phyloP scores from a whole-genome alignment of 495 filamentous ascomycete genomes.

The Rhypophila decipiens region DNA sequence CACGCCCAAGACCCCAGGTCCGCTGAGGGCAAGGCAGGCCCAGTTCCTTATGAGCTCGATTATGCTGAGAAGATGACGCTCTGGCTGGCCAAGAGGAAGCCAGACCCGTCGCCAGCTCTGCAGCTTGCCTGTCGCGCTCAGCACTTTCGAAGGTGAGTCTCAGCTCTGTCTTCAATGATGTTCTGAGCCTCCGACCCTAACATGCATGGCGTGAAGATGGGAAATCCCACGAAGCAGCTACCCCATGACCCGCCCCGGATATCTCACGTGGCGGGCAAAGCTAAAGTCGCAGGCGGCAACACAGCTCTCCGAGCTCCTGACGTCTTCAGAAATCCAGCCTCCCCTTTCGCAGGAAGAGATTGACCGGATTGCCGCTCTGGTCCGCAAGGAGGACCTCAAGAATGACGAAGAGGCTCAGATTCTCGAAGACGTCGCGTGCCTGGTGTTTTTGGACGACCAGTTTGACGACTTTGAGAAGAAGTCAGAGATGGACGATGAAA shows the following conservation, averaged over 20 bases:
- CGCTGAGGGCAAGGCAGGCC: conserved; percentile 22
- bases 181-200: no score
- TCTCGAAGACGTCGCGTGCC: conserved; percentile 77
- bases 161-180: no score
- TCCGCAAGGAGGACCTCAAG: conserved; percentile 60
- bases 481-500: conserved; percentile 58
- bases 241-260: conserved; percentile 62
- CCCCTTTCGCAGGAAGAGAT: conserved; percentile 32
- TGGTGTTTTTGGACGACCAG: conserved; percentile 82
- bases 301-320: conserved; percentile 49
- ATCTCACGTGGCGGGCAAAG: conserved; percentile 66
- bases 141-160: conserved; percentile 51
- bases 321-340: conserved; percentile 29
- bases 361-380: conserved; percentile 50
- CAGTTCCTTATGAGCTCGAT: conserved; percentile 66
- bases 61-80: conserved; percentile 72
- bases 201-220: no score
- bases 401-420: conserved; percentile 60
- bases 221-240: conserved; percentile 66
- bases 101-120: conserved; percentile 55
- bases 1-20: conserved; percentile 61
- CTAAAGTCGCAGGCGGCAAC: conserved; percentile 66
- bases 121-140: conserved; percentile 73
- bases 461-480: conserved; percentile 64
- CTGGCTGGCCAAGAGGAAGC: conserved; percentile 52